Conservation (phyloP, 345 rosid genomes). For the Salix purpurea region DNA sequence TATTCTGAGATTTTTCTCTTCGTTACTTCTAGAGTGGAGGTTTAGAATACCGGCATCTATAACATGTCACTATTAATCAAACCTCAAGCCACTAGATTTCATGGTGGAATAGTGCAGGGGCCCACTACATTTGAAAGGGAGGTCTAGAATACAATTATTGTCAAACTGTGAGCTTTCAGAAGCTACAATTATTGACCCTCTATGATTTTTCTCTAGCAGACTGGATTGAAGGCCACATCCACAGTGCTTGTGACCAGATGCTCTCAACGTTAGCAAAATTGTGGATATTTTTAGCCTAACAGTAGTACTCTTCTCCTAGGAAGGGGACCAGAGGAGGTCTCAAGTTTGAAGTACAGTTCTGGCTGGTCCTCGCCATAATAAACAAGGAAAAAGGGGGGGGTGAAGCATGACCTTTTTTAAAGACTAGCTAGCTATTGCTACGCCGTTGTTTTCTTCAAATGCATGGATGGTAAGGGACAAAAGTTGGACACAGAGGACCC, state of each 20-base stretch:
- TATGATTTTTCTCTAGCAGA: neutral
- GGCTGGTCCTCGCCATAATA: neutral
- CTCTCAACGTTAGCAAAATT: neutral
- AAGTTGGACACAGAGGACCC: constrained; percentile 13
- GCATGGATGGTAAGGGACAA: constrained; percentile 3
- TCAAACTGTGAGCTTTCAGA: neutral
- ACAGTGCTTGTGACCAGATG: neutral
- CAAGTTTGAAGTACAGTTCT: neutral
- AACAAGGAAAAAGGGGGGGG: neutral
- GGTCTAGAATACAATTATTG: neutral
- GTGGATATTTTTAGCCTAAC: neutral
- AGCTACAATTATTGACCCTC: neutral
- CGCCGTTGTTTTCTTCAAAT: neutral
- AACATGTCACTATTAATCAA: neutral
- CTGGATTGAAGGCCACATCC: neutral
- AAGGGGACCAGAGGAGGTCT: neutral
- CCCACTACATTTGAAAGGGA: neutral
- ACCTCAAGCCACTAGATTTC: neutral
- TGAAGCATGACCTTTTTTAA: neutral
- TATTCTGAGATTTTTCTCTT: neutral
- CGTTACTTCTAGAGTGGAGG: neutral
- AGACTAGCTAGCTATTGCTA: neutral
- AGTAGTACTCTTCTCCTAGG: neutral
- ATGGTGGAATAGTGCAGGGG: neutral
- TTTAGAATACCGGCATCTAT: neutral